Evolutionary conservation across 441 rosid species (phyloP), one percentile per base, ranked within the genome.

Genomic region (Erodium trifolium): DNA sequence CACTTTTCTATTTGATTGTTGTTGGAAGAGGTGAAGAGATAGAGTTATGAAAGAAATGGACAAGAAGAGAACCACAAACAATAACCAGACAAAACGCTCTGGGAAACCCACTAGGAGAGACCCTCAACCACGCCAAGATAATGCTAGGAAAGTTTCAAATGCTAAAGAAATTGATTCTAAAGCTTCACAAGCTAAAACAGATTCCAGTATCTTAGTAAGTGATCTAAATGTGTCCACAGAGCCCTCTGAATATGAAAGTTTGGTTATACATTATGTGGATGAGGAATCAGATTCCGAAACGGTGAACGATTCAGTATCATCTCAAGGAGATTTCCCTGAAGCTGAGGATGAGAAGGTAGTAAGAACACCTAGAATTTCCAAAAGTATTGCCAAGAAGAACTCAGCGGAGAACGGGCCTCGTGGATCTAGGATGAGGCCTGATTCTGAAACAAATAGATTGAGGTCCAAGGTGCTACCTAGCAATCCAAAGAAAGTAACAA

Each of bases 241-340:
- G 83, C 67, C 78, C 75, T 16, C 82, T 66, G 83, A 79, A 80
- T 81, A 76, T 71, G 87, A 80, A 73, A 81, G 79, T 49, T 19
- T 81, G 81, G 86, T 78, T 75, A 73, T 81, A 78, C 81, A 85
- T 75, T 82, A 81, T 76, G 76, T 81, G 75, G 89, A 86, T 79
- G 84, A 86, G n/a, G 86, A 73, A 51, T 83, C 88, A 31, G 88
- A 84, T 70, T 37, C 88, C 9, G 89, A 88, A 57, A 79, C 86
- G 5, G 67, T 69, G 18, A 80, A 79, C 74, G 89, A 82, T 81
- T 86, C 90, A 12, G 76, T 79, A 45, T 88, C 92, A 65, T 89
- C 92, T 71, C 90, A 83, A 43, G 88, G 86, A 39, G 92, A 89
- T 74, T 70, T 81, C 3, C 76, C 76, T 45, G 69, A 77, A 13